phyloP scores from a whole-genome alignment of 805 yeast species.

The Yarrowia sp. region DNA sequence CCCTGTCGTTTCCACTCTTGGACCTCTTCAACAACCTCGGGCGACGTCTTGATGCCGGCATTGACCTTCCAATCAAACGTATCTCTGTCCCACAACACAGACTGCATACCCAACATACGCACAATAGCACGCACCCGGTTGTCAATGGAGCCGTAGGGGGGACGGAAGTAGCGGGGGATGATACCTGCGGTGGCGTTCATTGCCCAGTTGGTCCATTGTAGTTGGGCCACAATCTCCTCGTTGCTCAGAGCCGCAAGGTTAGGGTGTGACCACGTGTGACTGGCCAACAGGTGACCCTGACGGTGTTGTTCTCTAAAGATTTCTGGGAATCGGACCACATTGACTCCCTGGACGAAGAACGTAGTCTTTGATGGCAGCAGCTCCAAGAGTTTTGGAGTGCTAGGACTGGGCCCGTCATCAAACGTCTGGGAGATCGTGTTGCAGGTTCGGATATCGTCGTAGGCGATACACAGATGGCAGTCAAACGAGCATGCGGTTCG shows the following conservation, averaged over 20 bases:
- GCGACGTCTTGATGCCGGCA: slow-evolving; percentile 58
- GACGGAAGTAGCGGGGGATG: slow-evolving; percentile 91
- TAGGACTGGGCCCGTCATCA: slow-evolving; percentile 91
- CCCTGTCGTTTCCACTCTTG: slow-evolving; percentile 56
- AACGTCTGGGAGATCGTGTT: slow-evolving; percentile 81
- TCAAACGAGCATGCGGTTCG: slow-evolving; percentile 79
- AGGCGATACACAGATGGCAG: slow-evolving; percentile 77
- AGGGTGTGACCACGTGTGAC: slow-evolving; percentile 94
- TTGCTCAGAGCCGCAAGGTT: slow-evolving; percentile 79
- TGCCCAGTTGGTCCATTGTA: slow-evolving; percentile 97
- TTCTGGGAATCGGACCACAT: slow-evolving; percentile 78
- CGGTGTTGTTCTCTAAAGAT: slow-evolving; percentile 63
- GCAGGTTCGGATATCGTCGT: slow-evolving; percentile 80
- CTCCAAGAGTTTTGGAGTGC: slow-evolving; percentile 67
- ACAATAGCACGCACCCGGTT: slow-evolving; percentile 81
- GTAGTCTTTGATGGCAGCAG: slow-evolving; percentile 64
- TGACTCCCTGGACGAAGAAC: slow-evolving; percentile 84
- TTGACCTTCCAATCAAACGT: slow-evolving; percentile 88
- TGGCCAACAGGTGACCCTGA: slow-evolving; percentile 79
- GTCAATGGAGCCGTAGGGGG: slow-evolving; percentile 96
- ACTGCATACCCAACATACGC: slow-evolving; percentile 83
- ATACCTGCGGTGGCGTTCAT: slow-evolving; percentile 93
- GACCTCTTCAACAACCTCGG: slow-evolving; percentile 64
- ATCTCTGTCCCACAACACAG: slow-evolving; percentile 91
- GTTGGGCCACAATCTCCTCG: slow-evolving; percentile 84